Percentiles rank a stretch among this genome's conserved stretches.
These are phyloP conservation scores for Macrophomina pseudophaseolina DNA, from an alignment of 2,329 filamentous ascomycete species.

Conservation along the genomic window DNA sequence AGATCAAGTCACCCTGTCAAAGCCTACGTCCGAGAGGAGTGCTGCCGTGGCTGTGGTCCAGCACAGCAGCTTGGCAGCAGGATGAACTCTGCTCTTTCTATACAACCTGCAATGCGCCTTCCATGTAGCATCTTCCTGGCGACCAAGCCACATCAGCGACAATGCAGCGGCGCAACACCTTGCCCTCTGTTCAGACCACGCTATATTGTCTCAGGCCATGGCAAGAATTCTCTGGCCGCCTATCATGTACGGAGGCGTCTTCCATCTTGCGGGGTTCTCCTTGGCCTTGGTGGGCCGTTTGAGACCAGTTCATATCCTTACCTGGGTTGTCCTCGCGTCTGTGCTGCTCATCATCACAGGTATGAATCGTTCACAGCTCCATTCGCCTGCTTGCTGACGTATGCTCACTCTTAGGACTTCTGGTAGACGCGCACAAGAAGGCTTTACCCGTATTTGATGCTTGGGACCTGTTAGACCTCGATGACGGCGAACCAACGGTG, in stretches of 20 bases:
- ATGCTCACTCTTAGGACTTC: not conserved
- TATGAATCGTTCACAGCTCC: not conserved
- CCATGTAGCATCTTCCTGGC: not conserved
- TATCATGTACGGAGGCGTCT: not conserved
- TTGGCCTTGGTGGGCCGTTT: constrained; percentile 1
- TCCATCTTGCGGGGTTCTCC: not conserved
- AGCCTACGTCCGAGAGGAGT: not conserved
- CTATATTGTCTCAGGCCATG: not conserved
- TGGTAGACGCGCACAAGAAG: not conserved
- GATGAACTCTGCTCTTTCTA: not conserved
- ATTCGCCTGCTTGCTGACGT: not conserved
- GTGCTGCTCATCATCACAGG: not conserved
- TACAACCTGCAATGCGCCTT: not conserved
- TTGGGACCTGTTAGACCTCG: not conserved
- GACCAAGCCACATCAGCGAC: not conserved
- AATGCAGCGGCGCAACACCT: not conserved
- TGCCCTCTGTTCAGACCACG: not conserved
- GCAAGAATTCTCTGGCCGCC: constrained; percentile 13
- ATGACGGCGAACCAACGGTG: not conserved
- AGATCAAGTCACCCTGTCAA: not conserved
- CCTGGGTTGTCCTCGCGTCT: not conserved
- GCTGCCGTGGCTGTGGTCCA: not conserved
- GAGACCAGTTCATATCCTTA: not conserved
- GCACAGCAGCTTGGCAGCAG: not conserved
- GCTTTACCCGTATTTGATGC: not conserved